phyloP scores from a whole-genome alignment of 768 basidiomycete genomes.

The Cytidiella melzeri region DNA sequence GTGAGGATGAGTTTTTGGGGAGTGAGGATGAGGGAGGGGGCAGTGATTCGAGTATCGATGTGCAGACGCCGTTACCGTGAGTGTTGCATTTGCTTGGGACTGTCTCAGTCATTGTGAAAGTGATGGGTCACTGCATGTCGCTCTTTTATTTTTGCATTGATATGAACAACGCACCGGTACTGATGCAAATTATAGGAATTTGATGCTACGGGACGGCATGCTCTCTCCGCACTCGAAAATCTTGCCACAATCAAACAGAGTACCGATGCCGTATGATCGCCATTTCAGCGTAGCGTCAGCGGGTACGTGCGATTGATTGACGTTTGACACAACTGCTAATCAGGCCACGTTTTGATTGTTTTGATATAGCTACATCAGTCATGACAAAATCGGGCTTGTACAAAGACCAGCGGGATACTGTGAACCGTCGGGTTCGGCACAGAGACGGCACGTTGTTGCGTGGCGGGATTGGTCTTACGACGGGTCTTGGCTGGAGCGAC shows the following conservation, averaged over 20 bases:
- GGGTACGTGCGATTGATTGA: conserved; percentile 15
- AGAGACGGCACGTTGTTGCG: conserved; percentile 32
- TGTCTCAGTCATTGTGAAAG: no score
- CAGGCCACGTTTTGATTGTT: no score
- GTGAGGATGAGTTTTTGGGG: conserved; percentile 4
- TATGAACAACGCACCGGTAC: no score
- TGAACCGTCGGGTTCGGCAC: conserved; percentile 28
- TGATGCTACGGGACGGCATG: conserved; percentile 35
- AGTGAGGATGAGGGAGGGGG: conserved; percentile 17
- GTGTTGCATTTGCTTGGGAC: no score
- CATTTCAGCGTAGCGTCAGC: conserved; percentile 22
- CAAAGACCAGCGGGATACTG: conserved; percentile 34
- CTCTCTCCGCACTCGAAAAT: conserved; percentile 36
- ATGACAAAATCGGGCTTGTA: conserved; percentile 30
- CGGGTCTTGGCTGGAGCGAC: conserved; percentile 38
- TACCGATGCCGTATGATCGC: conserved; percentile 16
- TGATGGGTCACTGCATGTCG: no score
- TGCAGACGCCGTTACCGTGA: conserved; percentile 35
- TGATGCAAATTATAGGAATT: conserved; percentile 21
- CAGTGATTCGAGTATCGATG: conserved; percentile 31
- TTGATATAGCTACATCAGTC: conserved; percentile 13
- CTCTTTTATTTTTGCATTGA: no score
- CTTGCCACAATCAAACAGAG: conserved; percentile 22
- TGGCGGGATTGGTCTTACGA: conserved; percentile 35
- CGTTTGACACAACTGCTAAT: not conserved